Evolutionary conservation across 1,139 yeast species (phyloP), one percentile per base, ranked within the genome.

Genomic region (Blastobotrys petasosporus): DNA sequence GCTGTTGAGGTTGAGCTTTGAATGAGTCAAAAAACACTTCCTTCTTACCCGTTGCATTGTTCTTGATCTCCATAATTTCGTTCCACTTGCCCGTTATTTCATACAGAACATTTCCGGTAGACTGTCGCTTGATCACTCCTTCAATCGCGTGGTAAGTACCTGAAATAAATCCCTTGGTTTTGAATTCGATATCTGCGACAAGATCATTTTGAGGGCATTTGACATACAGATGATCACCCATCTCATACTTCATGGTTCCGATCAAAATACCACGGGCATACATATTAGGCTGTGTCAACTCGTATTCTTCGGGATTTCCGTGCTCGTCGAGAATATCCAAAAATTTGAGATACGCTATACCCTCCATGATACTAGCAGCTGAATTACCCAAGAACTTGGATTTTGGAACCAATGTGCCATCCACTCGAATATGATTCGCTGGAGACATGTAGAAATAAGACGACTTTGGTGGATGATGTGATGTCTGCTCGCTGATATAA

Each of bases 401-500:
- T 59, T 77, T 82, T 12, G 98, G 98, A 41, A 87, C 74, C 32
- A 90, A 79, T 2, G 85, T 76, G 35, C 98, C 98, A 61, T 92
- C 98, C 12, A 84, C 88, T 54, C 92, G 78, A 48, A 92, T 85
- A 55, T 79, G 78, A 53, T 76, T 77, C 49, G 82, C 85, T 0
- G 98, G 98, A 39, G 86, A 76, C 65, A 83, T 70, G 64, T 86
- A 92, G 60, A 90, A 92, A 66, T 92, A 92, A 0, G 96, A 84
- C 0, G 97, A 86, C 62, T 92, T 85, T 7, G 98, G 98, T n/a
- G 98, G 98, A 63, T 92, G 98, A 60, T 92, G 98, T 17, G 95
- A 85, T 0, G 96, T 87, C 65, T 92, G 98, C 64, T 92, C 98
- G 1, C 97, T 75, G 11, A 92, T 67, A 62, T 90, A 94, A 60